These are phyloP conservation scores for Coffea canephora DNA, from an alignment of 257 asterid species.

Conservation along the genomic window DNA sequence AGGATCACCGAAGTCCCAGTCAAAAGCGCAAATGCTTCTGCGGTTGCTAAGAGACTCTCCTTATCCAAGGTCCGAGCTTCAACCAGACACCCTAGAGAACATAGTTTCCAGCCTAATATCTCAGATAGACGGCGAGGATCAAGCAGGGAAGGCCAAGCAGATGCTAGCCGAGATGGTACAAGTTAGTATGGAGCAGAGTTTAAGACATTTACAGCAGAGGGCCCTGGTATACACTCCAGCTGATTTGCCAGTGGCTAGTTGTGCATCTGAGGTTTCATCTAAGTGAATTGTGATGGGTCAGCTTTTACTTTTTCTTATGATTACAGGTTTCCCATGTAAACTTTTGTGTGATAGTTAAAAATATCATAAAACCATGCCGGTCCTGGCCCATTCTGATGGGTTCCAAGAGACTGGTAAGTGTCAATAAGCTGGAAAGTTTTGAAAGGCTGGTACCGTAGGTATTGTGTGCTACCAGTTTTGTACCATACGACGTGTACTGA, in stretches of 20 bases:
- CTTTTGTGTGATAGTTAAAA: conserved; percentile 15
- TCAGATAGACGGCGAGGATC: conserved; percentile 75
- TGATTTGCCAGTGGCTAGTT: conserved; percentile 46
- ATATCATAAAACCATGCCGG: conserved; percentile 39
- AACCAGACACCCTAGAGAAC: conserved; percentile 72
- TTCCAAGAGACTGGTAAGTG: conserved; percentile 65
- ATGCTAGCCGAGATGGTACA: conserved; percentile 97
- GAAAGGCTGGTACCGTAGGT: conserved; percentile 20
- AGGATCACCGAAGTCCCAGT: conserved; percentile 67
- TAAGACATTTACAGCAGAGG: conserved; percentile 73
- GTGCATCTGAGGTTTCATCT: conserved; percentile 54
- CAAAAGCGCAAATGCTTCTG: conserved; percentile 70
- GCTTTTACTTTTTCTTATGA: not conserved
- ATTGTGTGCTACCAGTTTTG: not conserved
- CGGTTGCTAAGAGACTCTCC: conserved; percentile 73
- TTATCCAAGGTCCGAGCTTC: conserved; percentile 71
- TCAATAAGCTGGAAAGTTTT: conserved; percentile 37
- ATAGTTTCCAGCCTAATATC: conserved; percentile 72
- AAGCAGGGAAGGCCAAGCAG: conserved; percentile 73
- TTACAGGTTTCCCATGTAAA: conserved; percentile 12
- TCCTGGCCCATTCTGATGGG: conserved; percentile 61
- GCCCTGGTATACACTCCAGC: conserved; percentile 68
- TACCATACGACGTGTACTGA: conserved; percentile 18
- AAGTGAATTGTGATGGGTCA: conserved; percentile 26
- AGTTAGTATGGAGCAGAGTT: conserved; percentile 97